Percentiles rank a stretch among this genome's conserved stretches.
phyloP scores from a whole-genome alignment of 2,329 filamentous ascomycete genomes.

The Fusarium sp. region DNA sequence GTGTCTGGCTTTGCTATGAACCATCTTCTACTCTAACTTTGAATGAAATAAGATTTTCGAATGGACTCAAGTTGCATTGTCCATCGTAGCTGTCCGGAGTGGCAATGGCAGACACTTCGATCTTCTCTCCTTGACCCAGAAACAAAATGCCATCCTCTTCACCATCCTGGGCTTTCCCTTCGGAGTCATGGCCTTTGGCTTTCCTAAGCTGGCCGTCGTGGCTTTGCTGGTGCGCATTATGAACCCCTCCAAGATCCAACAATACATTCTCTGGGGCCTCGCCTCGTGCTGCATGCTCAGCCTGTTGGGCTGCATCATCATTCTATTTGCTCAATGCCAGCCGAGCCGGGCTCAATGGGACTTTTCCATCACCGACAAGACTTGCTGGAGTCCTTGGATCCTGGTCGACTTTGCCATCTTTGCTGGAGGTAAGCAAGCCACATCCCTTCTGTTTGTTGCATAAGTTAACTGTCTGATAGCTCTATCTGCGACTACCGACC shows the following conservation, averaged over 20 bases:
- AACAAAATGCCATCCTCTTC: constrained; percentile 53
- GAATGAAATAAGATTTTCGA: constrained; percentile 48
- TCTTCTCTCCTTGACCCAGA: constrained; percentile 49
- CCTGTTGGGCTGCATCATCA: constrained; percentile 55
- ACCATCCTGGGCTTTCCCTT: constrained; percentile 56
- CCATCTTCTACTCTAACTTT: neutral
- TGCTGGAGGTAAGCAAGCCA: constrained; percentile 53
- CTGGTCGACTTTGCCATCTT: constrained; percentile 59
- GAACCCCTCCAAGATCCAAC: constrained; percentile 54
- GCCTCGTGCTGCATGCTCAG: constrained; percentile 50
- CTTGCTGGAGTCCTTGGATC: constrained; percentile 55
- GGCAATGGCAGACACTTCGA: constrained; percentile 60
- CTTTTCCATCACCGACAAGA: constrained; percentile 50
- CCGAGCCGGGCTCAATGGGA: constrained; percentile 59
- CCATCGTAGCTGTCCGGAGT: constrained; percentile 52
- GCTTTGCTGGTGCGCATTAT: constrained; percentile 57
- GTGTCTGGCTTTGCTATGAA: neutral
- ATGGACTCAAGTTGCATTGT: constrained; percentile 54
- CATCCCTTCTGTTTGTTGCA: fast-evolving
- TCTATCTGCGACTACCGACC: constrained; percentile 56
- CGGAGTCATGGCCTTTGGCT: constrained; percentile 57
- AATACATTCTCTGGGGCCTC: constrained; percentile 56
- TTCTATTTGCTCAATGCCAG: constrained; percentile 61
- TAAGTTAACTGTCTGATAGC: constrained; percentile 32
- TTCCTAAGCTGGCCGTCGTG: constrained; percentile 61